Percentiles rank a stretch among this genome's conserved stretches.
These are phyloP conservation scores for Cubamyces lactineus DNA, from an alignment of 768 basidiomycete genomes.

Conservation along the genomic window DNA sequence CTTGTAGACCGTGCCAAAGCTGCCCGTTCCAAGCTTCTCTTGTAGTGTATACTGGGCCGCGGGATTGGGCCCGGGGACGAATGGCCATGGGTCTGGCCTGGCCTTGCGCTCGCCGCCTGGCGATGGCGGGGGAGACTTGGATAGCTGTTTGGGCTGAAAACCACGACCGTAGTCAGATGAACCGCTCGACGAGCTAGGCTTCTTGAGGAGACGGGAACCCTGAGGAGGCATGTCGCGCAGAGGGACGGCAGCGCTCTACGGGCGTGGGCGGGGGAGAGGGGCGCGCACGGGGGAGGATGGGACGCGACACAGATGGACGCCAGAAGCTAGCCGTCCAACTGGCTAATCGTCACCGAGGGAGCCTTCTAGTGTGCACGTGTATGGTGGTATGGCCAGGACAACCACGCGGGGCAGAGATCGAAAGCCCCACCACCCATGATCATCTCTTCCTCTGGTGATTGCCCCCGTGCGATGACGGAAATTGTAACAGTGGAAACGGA, in stretches of 20 bases:
- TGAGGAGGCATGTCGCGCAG: slow-evolving; percentile 46
- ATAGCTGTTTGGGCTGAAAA: slow-evolving; percentile 30
- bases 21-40: slow-evolving; percentile 96
- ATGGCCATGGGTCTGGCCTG: slow-evolving; percentile 62
- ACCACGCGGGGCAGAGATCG: slow-evolving; percentile 18
- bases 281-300: slow-evolving; percentile 18
- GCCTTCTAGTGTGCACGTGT: slow-evolving; percentile 32
- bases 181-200: slow-evolving; percentile 38
- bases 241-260: slow-evolving; percentile 17
- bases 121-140: slow-evolving; percentile 50
- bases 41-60: slow-evolving; percentile 89
- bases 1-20: slow-evolving; percentile 97
- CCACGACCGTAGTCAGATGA: slow-evolving; percentile 29
- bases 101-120: slow-evolving; percentile 48
- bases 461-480: slow-evolving; percentile 19
- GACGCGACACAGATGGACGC: slow-evolving; percentile 10
- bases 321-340: slow-evolving; percentile 10
- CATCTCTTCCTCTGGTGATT: slow-evolving; percentile 14
- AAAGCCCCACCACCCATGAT: slow-evolving; percentile 22
- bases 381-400: slow-evolving; percentile 14
- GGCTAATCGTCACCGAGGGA: slow-evolving; percentile 21
- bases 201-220: slow-evolving; percentile 47
- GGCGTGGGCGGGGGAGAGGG: slow-evolving; percentile 24
- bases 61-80: slow-evolving; percentile 74
- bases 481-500: slow-evolving; percentile 13